phyloP scores from a whole-genome alignment of 179 eudicot genomes.

The Heliamphora pulchella region DNA sequence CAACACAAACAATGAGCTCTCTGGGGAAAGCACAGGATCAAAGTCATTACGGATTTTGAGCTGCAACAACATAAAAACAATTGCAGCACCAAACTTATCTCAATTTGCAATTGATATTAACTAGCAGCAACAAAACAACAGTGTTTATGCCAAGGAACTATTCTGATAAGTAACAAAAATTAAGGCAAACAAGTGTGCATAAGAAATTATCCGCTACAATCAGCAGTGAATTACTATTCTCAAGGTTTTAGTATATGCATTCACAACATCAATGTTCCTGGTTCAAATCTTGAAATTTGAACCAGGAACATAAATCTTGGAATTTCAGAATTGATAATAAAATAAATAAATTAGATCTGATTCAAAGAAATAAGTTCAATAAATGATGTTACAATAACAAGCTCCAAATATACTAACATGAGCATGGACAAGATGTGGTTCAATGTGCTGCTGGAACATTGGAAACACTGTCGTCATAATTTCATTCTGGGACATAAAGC shows the following conservation, averaged over 20 bases:
- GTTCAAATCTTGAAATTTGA: neutral
- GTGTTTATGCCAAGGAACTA: neutral
- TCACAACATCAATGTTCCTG: neutral
- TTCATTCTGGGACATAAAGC: slow-evolving; percentile 86
- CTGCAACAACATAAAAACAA: slow-evolving; percentile 37
- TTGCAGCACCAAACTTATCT: slow-evolving; percentile 10
- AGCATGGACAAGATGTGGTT: slow-evolving; percentile 99
- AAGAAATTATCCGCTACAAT: neutral
- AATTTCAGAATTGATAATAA: neutral
- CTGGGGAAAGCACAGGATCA: slow-evolving; percentile 98
- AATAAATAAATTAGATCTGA: neutral
- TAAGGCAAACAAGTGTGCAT: neutral
- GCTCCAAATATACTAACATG: slow-evolving; percentile 59
- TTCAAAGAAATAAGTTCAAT: neutral
- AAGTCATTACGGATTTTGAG: slow-evolving; percentile 96
- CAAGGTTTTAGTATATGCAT: neutral
- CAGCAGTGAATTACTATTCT: neutral
- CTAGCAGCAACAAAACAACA: neutral
- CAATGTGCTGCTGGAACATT: slow-evolving; percentile 97
- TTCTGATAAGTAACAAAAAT: neutral
- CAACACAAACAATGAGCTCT: slow-evolving; percentile 92
- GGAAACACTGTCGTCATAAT: slow-evolving; percentile 96
- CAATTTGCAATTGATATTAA: neutral
- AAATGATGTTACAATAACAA: slow-evolving; percentile 3
- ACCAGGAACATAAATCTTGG: neutral